Evolutionary conservation across 768 basidiomycete genomes (phyloP).

Genomic region (Tylopilus intermedius): DNA sequence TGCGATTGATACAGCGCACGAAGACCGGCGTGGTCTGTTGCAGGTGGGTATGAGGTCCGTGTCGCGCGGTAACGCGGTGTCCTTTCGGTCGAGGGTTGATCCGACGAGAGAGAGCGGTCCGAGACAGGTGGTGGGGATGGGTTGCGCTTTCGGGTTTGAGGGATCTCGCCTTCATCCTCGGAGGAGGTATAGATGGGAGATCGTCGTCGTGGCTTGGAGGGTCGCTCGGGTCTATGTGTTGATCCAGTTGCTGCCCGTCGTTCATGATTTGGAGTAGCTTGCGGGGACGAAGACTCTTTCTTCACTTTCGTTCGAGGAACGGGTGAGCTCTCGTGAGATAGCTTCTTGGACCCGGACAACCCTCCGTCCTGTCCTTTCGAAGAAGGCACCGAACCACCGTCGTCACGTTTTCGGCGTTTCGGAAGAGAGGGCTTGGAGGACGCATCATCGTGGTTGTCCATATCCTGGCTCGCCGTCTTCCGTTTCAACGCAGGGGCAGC

Average conservation of each 20-base stretch:
- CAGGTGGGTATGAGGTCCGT: constrained; percentile 33
- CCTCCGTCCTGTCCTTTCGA: constrained; percentile 24
- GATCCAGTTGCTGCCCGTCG: constrained; percentile 6
- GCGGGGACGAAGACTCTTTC: constrained; percentile 33
- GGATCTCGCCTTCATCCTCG: constrained; percentile 50
- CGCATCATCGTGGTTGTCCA: constrained; percentile 25
- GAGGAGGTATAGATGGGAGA: constrained; percentile 67
- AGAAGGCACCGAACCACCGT: constrained; percentile 18
- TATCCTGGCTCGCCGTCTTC: constrained; percentile 32
- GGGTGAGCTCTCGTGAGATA: constrained; percentile 23
- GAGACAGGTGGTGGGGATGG: constrained; percentile 26
- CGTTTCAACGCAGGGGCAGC: constrained; percentile 33
- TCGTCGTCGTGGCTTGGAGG: constrained; percentile 40
- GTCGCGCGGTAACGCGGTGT: constrained; percentile 22
- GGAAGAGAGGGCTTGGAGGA: constrained; percentile 12
- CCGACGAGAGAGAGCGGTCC: constrained; percentile 21
- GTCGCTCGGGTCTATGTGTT: constrained; percentile 18
- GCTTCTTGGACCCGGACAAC: constrained; percentile 33
- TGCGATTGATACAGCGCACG: constrained; percentile 48
- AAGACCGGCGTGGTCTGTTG: constrained; percentile 48
- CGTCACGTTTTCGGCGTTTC: constrained; percentile 45
- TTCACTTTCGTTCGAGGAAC: constrained; percentile 31
- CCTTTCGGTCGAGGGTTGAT: constrained; percentile 14
- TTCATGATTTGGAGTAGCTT: constrained; percentile 12
- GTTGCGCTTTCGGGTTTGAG: constrained; percentile 25